Conservation (phyloP, 345 rosid genomes). For the Bretschneidera sinensis region DNA sequence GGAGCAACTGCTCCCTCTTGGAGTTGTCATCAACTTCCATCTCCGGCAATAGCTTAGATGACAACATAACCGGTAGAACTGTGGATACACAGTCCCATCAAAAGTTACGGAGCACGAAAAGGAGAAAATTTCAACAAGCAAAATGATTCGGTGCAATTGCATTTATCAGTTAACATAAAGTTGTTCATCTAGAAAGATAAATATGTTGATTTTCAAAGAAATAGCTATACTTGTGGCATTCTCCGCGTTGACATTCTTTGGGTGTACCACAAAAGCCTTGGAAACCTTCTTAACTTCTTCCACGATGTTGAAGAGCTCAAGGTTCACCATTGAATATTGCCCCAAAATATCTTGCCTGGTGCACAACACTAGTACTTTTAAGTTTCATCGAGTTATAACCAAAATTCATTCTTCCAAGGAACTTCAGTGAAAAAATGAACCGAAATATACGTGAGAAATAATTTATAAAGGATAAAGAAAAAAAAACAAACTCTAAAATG, state of each 20-base stretch:
- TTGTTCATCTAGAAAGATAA: neutral
- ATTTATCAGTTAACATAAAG: neutral
- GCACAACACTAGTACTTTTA: slow-evolving; percentile 2
- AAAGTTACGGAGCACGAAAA: slow-evolving; percentile 7
- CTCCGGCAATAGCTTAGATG: slow-evolving; percentile 87
- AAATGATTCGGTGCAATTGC: neutral
- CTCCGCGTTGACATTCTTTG: slow-evolving; percentile 81
- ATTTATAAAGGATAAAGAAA: neutral
- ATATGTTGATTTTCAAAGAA: neutral
- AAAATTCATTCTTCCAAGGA: too few species aligned
- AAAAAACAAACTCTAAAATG: too few species aligned
- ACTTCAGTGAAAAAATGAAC: neutral
- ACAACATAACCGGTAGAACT: slow-evolving; percentile 95
- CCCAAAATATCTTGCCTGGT: slow-evolving; percentile 88
- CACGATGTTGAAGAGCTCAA: slow-evolving; percentile 88
- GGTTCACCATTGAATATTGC: slow-evolving; percentile 87
- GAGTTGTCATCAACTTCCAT: slow-evolving; percentile 84
- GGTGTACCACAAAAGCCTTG: slow-evolving; percentile 80
- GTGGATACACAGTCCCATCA: slow-evolving; percentile 13
- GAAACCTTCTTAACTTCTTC: slow-evolving; percentile 80
- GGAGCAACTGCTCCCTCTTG: slow-evolving; percentile 87
- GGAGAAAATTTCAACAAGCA: slow-evolving; percentile 6
- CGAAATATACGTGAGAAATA: neutral
- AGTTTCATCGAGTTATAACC: too few species aligned
- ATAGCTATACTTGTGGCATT: slow-evolving; percentile 62